Conservation (phyloP, 768 basidiomycete species). For the Lactifluus piperatus region DNA sequence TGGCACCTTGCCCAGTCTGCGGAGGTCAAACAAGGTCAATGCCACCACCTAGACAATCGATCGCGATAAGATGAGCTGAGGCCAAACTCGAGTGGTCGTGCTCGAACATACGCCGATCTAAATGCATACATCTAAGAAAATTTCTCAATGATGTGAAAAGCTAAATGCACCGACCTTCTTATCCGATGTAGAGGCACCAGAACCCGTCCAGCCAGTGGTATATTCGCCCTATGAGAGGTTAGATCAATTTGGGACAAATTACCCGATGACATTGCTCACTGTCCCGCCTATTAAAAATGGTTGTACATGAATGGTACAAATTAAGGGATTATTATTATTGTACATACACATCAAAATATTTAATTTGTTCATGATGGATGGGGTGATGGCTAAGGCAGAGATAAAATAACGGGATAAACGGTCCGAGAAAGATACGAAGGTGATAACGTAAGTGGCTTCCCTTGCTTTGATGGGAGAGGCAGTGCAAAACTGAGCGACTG, state of each 20-base stretch:
- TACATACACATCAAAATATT: conserved; percentile 75
- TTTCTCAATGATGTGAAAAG: neutral
- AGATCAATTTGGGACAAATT: neutral
- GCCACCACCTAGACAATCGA: conserved; percentile 60
- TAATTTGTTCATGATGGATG: conserved; percentile 26
- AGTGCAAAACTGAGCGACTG: neutral
- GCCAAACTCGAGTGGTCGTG: conserved; percentile 19
- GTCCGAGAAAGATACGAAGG: neutral
- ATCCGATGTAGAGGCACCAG: conserved; percentile 90
- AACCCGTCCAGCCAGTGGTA: conserved; percentile 89
- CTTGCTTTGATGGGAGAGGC: neutral
- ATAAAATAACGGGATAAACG: neutral
- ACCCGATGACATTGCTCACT: conserved; percentile 25
- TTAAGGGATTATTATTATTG: conserved; percentile 7
- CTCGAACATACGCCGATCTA: conserved; percentile 57
- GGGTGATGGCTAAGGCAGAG: neutral
- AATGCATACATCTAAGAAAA: neutral
- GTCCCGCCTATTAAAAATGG: conserved; percentile 36
- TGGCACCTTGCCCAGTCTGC: conserved; percentile 78
- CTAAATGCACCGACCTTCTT: conserved; percentile 62
- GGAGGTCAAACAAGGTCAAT: conserved; percentile 82
- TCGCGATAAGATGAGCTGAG: conserved; percentile 15
- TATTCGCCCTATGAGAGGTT: conserved; percentile 58
- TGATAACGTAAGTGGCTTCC: neutral
- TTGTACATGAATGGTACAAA: conserved; percentile 4